Evolutionary conservation across 192 early-diverging fungal species (phyloP), one percentile per base, ranked within the genome.

Genomic region (Rhizoclosmatium sp.): DNA sequence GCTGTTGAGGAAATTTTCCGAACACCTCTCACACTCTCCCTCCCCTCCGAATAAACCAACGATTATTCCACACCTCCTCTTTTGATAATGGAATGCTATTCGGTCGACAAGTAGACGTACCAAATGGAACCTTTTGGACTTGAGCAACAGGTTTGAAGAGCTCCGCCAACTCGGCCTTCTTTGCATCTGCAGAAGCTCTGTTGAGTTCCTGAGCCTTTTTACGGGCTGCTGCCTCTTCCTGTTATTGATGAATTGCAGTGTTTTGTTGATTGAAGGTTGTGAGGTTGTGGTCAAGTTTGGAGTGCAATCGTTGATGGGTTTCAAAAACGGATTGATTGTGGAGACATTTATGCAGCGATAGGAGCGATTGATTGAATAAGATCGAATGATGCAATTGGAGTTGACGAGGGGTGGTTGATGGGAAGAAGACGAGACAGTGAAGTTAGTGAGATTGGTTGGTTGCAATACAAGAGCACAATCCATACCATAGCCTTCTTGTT

Each of bases 81-180:
- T 14, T 14, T 56, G 31, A 31, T 31, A 31, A 31, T 31, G 0
- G 31, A 31, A 31, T 31, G 31, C 31, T 31, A 31, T 23, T 56
- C 54, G 9, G 0, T 56, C 54, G 19, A 56, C 54, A 56, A 56
- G 54, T 1, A 47, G 42, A 31, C 79, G 51, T 80, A 87, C 89
- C 98, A 79, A 99, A 99, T 7, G 98, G 97, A 56, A 99, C 96
- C 85, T 98, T 99, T 82, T 97, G 97, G 45, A 87, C 83, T 59
- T 85, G 84, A 77, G 92, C 88, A 59, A 95, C 91, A 23, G 95
- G 94, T 79, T 95, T 96, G 90, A 98, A 98, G 31, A 98, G 84
- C 69, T 93, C 94, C 16, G 88, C 91, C 47, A 98, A 85, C 80
- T 99, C 97, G 10, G 94, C 92, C 87, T 96, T 93, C 89, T 93